phyloP scores from a whole-genome alignment of 495 filamentous ascomycete species.

The Hapsidospora chrysogenum region DNA sequence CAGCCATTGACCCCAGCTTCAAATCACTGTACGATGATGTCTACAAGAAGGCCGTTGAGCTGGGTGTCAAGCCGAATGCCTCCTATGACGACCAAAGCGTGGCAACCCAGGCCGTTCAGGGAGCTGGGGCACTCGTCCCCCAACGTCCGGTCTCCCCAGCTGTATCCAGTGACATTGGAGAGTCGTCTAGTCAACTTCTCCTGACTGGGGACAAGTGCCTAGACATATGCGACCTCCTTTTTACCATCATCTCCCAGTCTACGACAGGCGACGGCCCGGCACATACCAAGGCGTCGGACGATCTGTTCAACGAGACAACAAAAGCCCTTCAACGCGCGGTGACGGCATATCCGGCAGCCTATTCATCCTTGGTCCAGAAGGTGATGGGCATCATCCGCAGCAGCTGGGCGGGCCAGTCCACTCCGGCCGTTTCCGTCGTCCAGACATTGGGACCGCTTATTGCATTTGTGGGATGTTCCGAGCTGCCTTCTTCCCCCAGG shows the following conservation, averaged over 20 bases:
- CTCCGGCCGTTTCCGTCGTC: neutral
- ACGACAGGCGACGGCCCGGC: neutral
- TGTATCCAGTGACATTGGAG: no score
- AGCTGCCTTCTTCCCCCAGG: neutral
- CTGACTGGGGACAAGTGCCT: neutral
- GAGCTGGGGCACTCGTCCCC: neutral
- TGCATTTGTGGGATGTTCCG: constrained; percentile 1
- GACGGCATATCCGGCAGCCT: neutral
- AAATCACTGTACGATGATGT: constrained; percentile 2
- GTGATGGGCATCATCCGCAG: neutral
- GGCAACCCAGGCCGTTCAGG: constrained; percentile 1
- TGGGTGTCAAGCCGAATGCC: neutral
- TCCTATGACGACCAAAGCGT: neutral
- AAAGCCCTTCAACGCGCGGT: neutral
- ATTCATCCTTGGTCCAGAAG: neutral
- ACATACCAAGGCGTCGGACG: neutral
- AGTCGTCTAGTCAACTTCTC: no score
- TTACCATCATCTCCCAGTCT: neutral
- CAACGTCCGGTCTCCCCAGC: no score
- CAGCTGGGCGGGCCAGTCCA: neutral
- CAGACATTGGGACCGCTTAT: neutral
- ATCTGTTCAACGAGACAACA: constrained; percentile 1
- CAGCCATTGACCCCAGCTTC: neutral
- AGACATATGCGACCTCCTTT: neutral
- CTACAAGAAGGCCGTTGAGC: neutral